Percentiles rank a stretch among this genome's conserved stretches.
These are phyloP conservation scores for Heimioporus punctisporus DNA, from an alignment of 1,284 basidiomycete genomes.

Conservation along the genomic window DNA sequence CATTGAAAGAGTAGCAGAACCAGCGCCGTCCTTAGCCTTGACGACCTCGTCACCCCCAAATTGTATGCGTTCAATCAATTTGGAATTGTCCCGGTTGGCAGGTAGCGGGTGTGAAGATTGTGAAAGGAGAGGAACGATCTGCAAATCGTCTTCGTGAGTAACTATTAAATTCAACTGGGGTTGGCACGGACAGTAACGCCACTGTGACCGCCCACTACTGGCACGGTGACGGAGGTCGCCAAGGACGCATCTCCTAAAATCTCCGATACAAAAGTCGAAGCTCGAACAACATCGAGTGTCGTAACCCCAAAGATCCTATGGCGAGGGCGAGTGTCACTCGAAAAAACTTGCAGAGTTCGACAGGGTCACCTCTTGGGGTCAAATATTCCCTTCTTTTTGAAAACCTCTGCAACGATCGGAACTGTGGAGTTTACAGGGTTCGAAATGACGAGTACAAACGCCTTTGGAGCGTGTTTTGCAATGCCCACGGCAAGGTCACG, in stretches of 20 bases:
- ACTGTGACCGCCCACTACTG: conserved; percentile 97
- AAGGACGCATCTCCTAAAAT: conserved; percentile 64
- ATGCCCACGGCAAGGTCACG: conserved; percentile 91
- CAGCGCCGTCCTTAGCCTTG: no score
- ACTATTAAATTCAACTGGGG: background rate
- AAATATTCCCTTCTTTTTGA: conserved; percentile 93
- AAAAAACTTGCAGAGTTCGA: background rate
- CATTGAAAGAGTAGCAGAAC: no score
- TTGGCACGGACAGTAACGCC: conserved; percentile 75
- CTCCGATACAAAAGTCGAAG: conserved; percentile 94
- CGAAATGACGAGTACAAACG: conserved; percentile 94
- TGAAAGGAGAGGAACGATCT: conserved; percentile 97
- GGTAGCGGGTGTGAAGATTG: conserved; percentile 75
- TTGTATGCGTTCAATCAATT: conserved; percentile 80
- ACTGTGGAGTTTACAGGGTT: conserved; percentile 99
- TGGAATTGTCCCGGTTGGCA: conserved; percentile 45
- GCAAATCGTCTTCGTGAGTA: conserved; percentile 9
- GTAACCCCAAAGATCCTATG: conserved; percentile 95
- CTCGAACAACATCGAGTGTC: conserved; percentile 97
- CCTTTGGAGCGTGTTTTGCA: conserved; percentile 87
- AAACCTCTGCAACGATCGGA: conserved; percentile 94
- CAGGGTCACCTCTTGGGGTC: conserved; percentile 80
- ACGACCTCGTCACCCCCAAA: background rate
- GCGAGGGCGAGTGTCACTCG: background rate
- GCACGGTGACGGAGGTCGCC: conserved; percentile 77